These are phyloP conservation scores for Colletotrichum noveboracense DNA, from an alignment of 2,329 filamentous ascomycete species.

Conservation along the genomic window DNA sequence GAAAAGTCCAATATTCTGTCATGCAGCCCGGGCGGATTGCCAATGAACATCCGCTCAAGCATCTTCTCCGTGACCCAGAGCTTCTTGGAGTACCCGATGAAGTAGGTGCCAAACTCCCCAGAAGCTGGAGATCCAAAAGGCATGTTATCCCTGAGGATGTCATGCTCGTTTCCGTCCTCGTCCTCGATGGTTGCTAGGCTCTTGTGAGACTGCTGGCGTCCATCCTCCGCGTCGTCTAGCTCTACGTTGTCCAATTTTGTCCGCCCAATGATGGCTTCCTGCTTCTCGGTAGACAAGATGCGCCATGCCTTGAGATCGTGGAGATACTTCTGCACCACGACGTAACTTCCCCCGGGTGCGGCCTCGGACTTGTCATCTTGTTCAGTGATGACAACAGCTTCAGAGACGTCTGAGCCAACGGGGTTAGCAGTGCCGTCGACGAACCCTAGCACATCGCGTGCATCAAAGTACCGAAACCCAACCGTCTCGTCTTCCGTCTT, in stretches of 20 bases:
- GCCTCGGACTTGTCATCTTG: slow-evolving; percentile 36
- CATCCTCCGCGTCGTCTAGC: slow-evolving; percentile 52
- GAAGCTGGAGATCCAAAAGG: slow-evolving; percentile 59
- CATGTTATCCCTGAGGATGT: slow-evolving; percentile 65
- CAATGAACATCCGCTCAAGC: slow-evolving; percentile 63
- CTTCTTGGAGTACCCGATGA: slow-evolving; percentile 58
- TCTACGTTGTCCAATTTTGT: slow-evolving; percentile 64
- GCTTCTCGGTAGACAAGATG: slow-evolving; percentile 50
- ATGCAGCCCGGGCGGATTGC: slow-evolving; percentile 56
- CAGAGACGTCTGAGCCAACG: slow-evolving; percentile 45
- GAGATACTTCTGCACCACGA: slow-evolving; percentile 65
- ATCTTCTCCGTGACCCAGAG: slow-evolving; percentile 65
- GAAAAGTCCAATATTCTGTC: slow-evolving; percentile 63
- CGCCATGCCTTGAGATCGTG: slow-evolving; percentile 57
- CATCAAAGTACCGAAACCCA: slow-evolving; percentile 66
- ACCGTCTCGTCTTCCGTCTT: slow-evolving; percentile 55
- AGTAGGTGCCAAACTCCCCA: slow-evolving; percentile 62
- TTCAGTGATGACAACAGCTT: slow-evolving; percentile 47
- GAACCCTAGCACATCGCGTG: slow-evolving; percentile 63
- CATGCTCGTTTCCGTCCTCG: slow-evolving; percentile 53
- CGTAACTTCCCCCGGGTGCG: slow-evolving; percentile 55
- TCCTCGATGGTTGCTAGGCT: slow-evolving; percentile 59
- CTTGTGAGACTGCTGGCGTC: slow-evolving; percentile 57
- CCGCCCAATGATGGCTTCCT: slow-evolving; percentile 62
- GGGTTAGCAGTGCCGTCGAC: slow-evolving; percentile 67